Conservation (phyloP, 1,139 yeast genomes). For the Sugiyamaella pinicola region DNA sequence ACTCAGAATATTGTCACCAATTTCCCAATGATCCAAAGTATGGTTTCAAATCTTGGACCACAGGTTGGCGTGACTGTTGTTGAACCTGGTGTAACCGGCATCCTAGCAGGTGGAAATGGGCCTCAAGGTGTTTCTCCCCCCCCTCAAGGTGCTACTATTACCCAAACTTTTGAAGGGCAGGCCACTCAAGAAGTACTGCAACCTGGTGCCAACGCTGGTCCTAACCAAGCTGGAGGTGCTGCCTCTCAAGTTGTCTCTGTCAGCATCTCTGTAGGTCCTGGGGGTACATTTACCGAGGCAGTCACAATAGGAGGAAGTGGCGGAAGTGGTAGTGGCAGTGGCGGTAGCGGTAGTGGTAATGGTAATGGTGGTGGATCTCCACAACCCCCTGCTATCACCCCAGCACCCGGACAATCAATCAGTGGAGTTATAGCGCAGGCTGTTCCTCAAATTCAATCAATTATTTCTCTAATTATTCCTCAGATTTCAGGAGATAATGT, state of each 20-base stretch:
- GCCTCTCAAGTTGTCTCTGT: conserved; percentile 2
- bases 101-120: neutral
- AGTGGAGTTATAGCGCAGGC: neutral
- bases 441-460: conserved; percentile 10
- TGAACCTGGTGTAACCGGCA: neutral
- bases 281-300: neutral
- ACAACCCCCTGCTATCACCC: conserved; percentile 1
- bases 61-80: neutral
- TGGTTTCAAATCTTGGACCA: conserved; percentile 4
- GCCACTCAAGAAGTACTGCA: neutral
- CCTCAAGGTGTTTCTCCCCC: neutral
- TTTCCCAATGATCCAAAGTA: conserved; percentile 16
- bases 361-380: neutral
- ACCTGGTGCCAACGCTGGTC: neutral
- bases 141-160: neutral
- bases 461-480: conserved; percentile 5
- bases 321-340: neutral
- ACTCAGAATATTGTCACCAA: conserved; percentile 11
- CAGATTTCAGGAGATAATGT: conserved; percentile 5
- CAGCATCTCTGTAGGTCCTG: neutral
- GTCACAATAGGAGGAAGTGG: neutral
- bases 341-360: neutral
- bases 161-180: neutral
- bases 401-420: conserved; percentile 1
- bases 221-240: neutral